These are phyloP conservation scores for Pyrenochaeta sp. DNA, from an alignment of 2,329 filamentous ascomycete genomes.

Conservation along the genomic window DNA sequence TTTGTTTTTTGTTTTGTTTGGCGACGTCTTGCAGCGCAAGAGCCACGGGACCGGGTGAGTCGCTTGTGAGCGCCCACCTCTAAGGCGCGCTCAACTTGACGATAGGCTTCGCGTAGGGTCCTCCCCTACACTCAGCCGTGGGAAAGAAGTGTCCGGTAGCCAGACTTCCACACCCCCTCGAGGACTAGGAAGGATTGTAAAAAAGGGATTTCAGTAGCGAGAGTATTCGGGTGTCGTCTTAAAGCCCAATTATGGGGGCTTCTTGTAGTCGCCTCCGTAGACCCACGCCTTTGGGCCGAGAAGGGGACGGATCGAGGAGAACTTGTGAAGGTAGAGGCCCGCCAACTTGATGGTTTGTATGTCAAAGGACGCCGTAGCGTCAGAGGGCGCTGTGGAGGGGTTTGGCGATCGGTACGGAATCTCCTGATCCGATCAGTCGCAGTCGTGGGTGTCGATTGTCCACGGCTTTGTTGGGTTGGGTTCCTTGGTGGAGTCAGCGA, in stretches of 20 bases:
- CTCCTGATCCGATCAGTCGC: constrained; percentile 36
- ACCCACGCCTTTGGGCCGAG: constrained; percentile 92
- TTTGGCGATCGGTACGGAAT: constrained; percentile 29
- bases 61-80: constrained; percentile 64
- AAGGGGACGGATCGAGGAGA: constrained; percentile 85
- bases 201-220: constrained; percentile 22
- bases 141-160: constrained; percentile 30
- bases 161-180: constrained; percentile 36
- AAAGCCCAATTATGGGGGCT: constrained; percentile 88
- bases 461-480: constrained; percentile 20
- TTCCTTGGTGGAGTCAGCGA: constrained; percentile 25
- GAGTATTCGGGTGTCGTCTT: constrained; percentile 16
- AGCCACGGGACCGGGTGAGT: constrained; percentile 52
- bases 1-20: constrained; percentile 4
- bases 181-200: constrained; percentile 31
- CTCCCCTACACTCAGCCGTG: constrained; percentile 56
- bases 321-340: constrained; percentile 76
- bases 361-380: constrained; percentile 50
- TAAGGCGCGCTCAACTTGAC: constrained; percentile 61
- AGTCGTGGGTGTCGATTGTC: constrained; percentile 25
- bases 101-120: constrained; percentile 57
- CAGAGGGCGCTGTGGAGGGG: constrained; percentile 28
- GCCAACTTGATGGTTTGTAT: constrained; percentile 86
- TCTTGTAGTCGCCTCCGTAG: constrained; percentile 91
- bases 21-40: constrained; percentile 41